These are phyloP conservation scores for Hypoxylon crocopeplum DNA, from an alignment of 495 filamentous ascomycete genomes.

Conservation along the genomic window DNA sequence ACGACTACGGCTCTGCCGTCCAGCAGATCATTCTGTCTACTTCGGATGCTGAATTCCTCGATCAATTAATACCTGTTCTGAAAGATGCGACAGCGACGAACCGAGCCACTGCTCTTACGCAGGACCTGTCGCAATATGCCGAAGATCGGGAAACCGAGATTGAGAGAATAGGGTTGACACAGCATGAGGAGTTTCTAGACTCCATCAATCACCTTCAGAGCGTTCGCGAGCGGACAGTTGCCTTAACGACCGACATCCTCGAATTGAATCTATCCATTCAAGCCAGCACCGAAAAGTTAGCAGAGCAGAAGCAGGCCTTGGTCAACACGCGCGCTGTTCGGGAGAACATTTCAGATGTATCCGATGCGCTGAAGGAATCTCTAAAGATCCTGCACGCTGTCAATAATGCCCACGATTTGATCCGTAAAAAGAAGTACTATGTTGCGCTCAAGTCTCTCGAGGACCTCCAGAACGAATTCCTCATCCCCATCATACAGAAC, in stretches of 20 bases:
- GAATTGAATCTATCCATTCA: slow-evolving; percentile 94
- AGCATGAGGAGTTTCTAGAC: slow-evolving; percentile 93
- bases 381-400: slow-evolving; percentile 90
- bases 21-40: slow-evolving; percentile 87
- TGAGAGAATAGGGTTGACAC: slow-evolving; percentile 90
- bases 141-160: slow-evolving; percentile 89
- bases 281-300: slow-evolving; percentile 90
- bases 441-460: slow-evolving; percentile 91
- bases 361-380: slow-evolving; percentile 85
- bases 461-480: slow-evolving; percentile 94
- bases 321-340: slow-evolving; percentile 89
- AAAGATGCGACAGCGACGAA: slow-evolving; percentile 85
- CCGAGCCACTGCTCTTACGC: slow-evolving; percentile 74
- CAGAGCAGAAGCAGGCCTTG: slow-evolving; percentile 90
- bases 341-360: slow-evolving; percentile 97
- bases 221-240: slow-evolving; percentile 86
- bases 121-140: slow-evolving; percentile 79
- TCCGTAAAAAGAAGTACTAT: slow-evolving; percentile 93
- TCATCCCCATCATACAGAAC: slow-evolving; percentile 64
- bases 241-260: slow-evolving; percentile 88
- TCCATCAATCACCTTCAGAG: slow-evolving; percentile 92
- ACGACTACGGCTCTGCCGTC: slow-evolving; percentile 62
- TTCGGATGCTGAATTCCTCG: slow-evolving; percentile 91
- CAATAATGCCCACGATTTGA: slow-evolving; percentile 91
- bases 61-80: slow-evolving; percentile 91